Conservation (phyloP, 1,284 basidiomycete genomes). For the Heterobasidion irregulare region DNA sequence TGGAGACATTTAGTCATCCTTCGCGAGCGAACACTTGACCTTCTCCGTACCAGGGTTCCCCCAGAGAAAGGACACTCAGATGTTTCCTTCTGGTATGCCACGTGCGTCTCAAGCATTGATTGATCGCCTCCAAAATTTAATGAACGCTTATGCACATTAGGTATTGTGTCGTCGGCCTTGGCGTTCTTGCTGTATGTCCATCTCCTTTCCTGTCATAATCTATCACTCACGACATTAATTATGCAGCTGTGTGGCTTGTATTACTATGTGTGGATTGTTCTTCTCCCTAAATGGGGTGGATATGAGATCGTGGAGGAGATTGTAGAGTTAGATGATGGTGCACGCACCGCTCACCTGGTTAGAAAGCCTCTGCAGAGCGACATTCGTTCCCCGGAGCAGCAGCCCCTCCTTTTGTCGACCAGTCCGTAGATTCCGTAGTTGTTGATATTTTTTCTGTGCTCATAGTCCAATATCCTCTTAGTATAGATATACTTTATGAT, state of each 20-base stretch:
- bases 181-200: slow-evolving; percentile 13
- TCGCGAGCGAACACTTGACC: background rate
- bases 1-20: no score
- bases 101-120: slow-evolving; percentile 11
- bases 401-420: background rate
- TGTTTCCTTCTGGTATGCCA: slow-evolving; percentile 28
- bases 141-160: slow-evolving; percentile 4
- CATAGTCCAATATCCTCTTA: no score
- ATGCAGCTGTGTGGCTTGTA: slow-evolving; percentile 20
- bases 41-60: slow-evolving; percentile 20
- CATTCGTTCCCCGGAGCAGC: background rate
- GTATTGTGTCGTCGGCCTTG: slow-evolving; percentile 21
- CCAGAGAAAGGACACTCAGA: slow-evolving; percentile 20
- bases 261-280: slow-evolving; percentile 24
- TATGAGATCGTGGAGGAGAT: slow-evolving; percentile 25
- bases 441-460: no score
- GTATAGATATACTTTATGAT: background rate
- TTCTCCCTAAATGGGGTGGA: slow-evolving; percentile 21
- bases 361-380: slow-evolving; percentile 8
- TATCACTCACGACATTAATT: background rate
- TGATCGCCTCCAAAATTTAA: background rate
- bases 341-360: slow-evolving; percentile 15
- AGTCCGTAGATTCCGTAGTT: no score
- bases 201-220: background rate
- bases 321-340: slow-evolving; percentile 18